Evolutionary conservation across 208 protist species (phyloP).

Genomic region (Vickermania spadyakhi): DNA sequence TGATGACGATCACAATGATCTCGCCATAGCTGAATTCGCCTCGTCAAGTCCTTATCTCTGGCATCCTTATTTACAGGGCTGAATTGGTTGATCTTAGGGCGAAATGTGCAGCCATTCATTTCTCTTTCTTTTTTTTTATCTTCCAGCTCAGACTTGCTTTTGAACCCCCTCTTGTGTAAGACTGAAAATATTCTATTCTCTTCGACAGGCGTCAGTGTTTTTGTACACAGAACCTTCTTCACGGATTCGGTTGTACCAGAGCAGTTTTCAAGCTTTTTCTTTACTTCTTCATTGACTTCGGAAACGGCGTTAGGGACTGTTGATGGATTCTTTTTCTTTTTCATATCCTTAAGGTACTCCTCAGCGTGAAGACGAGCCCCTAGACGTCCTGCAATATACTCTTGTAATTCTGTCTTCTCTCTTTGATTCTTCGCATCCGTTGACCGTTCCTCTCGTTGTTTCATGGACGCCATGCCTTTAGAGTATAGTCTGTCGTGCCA

Average conservation of each 20-base stretch:
- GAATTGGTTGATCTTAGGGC: constrained; percentile 10
- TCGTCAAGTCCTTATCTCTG: not conserved
- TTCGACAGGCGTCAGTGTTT: constrained; percentile 15
- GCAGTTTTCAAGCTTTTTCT: not conserved
- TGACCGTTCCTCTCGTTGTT: constrained; percentile 8
- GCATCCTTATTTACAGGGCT: not conserved
- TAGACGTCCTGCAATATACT: constrained; percentile 41
- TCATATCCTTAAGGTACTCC: not conserved
- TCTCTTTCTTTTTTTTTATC: constrained; percentile 10
- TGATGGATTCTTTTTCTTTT: not conserved
- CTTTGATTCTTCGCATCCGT: constrained; percentile 16
- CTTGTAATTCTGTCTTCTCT: constrained; percentile 35
- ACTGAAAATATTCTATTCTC: constrained; percentile 21
- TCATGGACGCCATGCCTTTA: constrained; percentile 11
- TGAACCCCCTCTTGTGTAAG: constrained; percentile 30
- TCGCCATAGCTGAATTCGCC: constrained; percentile 3
- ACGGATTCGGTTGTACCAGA: not conserved
- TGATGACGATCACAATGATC: constrained; percentile 15
- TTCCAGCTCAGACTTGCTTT: constrained; percentile 26
- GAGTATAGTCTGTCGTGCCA: constrained; percentile 34
- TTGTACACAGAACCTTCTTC: not conserved
- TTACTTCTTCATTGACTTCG: not conserved
- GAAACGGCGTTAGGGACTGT: not conserved
- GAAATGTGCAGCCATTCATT: constrained; percentile 16
- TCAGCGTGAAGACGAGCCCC: constrained; percentile 23